Base-by-base conservation (phyloP, 257 asterid species). In the Dorcoceras hygrometricum region DNA sequence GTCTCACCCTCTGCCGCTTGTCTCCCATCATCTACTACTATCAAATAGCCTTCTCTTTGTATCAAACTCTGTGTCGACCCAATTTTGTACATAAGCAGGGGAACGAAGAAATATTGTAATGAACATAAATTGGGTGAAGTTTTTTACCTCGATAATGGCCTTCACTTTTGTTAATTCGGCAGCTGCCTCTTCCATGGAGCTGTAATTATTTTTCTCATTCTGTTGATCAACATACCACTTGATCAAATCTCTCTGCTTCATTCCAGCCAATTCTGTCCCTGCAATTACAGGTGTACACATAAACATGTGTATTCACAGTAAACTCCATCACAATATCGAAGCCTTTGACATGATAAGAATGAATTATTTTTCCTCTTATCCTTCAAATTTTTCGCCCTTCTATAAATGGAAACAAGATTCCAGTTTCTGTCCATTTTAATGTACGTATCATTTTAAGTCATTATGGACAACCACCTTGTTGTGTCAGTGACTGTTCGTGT, bases 161-260 rank as follows among this genome's bases (percentile, higher is more conserved):
- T 87, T 90, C 43, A 90, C 66, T 69, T 84, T 94, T 4, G 79
- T 80, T 64, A 94, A 82, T 81, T 90, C 99, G 36, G 90, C 87
- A 12, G 84, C 88, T 36, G 93, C 96, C 78, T 90, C 96, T 8
- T 87, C 95, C 84, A 76, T 80, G 60, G 95, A 74, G 69, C 71
- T 83, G 71, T 90, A 90, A 67, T 50, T 74, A 67, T 84, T 88
- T 77, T 84, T 88, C 82, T 81, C 89, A 48, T 94, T 88, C 84
- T 94, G 99, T 74, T 88, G 96, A 59, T 64, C 75, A 7, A 90
- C 77, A 55, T 85, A 94, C 99, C 99, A 88, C 23, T 88, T 86
- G 65, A 94, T 88, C 62, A 94, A 83, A 66, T 94, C 99, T 74
- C 84, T 82, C 86, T 88, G 99, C 71, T 84, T 81, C 91, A 94